Evolutionary conservation across 1,139 yeast species (phyloP), one percentile per base, ranked within the genome.

Genomic region (Geotrichum phurueaensis): DNA sequence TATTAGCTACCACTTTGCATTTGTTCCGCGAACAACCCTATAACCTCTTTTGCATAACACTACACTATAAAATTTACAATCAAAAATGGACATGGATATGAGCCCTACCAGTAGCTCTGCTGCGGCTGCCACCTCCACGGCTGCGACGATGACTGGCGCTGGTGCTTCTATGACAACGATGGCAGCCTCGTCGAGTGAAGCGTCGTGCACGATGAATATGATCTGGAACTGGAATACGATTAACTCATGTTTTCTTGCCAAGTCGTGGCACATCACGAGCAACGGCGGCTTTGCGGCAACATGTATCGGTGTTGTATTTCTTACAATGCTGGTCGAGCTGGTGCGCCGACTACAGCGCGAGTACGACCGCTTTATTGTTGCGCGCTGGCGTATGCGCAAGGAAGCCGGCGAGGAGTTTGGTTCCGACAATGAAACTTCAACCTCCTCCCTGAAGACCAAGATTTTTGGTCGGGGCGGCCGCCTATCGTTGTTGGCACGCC

Each of bases 241-340:
- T 36, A 85, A 85, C 66, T 72, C 85, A 1, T 85, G 90, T 68
- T 85, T 86, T 67, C 76, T 86, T 62, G 78, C 88, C 20, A n/a
- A 72, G 54, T 73, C 84, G 27, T 86, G 91, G 91, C 88, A 84
- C 64, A 82, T 84, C 48, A 77, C 73, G n/a, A 74, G 84, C 1
- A 74, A 73, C 57, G 86, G 85, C 2, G 83, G 78, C 73, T 85
- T 86, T 76, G 90, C 88, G 4, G 90, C 89, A 10, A 78, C 88
- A 0, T 86, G 90, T 72, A 76, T 86, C 49, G 89, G 89, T 13
- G 82, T 84, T 4, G 81, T 85, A 68, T 74, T 81, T 49, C 73
- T 86, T 65, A 85, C 83, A 3, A 71, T 85, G 55, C 79, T 81
- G 7, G 76, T 84, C 10, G 86, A 84, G 68, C 80, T 85, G 81